Base-by-base conservation (phyloP, 805 yeast genomes). In the Blastobotrys parvus region DNA sequence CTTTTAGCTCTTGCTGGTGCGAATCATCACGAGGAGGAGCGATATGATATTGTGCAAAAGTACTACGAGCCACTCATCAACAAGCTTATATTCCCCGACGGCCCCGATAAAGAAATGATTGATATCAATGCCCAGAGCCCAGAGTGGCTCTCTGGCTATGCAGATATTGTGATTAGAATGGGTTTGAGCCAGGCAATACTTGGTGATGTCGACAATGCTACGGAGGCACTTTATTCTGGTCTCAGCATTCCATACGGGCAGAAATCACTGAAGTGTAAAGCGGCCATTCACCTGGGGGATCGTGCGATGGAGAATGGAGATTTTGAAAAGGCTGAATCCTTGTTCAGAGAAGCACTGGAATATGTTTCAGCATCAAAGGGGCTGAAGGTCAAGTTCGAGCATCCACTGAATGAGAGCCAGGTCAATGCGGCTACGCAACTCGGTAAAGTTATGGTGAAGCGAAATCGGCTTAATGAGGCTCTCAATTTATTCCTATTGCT, bases 91-190 rank as follows among this genome's bases (percentile, higher is more conserved):
- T 22, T 41, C 2, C 36, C 41, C 11, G 45, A 45, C 15, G n/a
- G n/a, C n/a, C n/a, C n/a, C n/a, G 45, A 47, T 18, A 50, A 46
- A 2, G 30, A 38, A 19, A 15, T 33, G 22, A 45, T 52, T 4
- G 55, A 59, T 30, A 41, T 60, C 19, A 27, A 34, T 10, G 40
- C 42, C 5, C 57, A 60, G 41, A 45, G 53, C 15, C 45, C 39
- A 16, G 45, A 43, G 30, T 62, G 65, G 65, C 52, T 62, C 7
- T 48, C 56, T 2, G 64, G 63, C 3, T 62, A 62, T 44, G 53
- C 59, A 3, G 66, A 62, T 42, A 38, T 59, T 13, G 45, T 58
- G 39, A 54, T 60, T 15, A 45, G 59, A 15, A 42, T 55, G 22
- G 65, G 64, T 0, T 38, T 59, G n/a, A 51, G 54, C 10, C 41